Conservation (phyloP, 208 protist genomes). For the Phytomonas sp. region DNA sequence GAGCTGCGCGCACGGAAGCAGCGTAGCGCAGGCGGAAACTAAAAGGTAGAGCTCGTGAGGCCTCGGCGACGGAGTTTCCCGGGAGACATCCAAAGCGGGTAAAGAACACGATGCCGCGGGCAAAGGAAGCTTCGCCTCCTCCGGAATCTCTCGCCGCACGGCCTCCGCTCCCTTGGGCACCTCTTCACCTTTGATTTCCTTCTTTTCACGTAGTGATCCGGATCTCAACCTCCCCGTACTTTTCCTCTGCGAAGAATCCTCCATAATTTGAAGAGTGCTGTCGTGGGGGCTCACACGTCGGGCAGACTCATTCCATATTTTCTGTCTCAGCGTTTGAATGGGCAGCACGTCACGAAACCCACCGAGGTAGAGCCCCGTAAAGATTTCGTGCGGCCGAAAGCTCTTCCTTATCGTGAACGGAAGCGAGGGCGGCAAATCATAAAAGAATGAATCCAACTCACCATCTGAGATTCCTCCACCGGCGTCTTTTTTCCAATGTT, state of each 20-base stretch:
- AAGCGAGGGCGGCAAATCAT: constrained; percentile 12
- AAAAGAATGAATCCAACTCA: constrained; percentile 11
- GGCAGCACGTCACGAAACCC: constrained; percentile 22
- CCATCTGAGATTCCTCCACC: neutral
- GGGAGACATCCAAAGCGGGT: neutral
- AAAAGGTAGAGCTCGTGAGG: neutral
- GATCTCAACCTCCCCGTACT: no score
- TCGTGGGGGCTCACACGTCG: neutral
- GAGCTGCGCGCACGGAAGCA: neutral
- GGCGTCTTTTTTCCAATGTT: neutral
- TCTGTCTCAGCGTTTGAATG: neutral
- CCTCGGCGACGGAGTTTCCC: neutral
- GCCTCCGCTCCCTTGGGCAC: neutral
- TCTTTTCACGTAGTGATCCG: no score
- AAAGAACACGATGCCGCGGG: neutral
- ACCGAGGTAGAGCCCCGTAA: constrained; percentile 54
- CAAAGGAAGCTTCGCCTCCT: neutral
- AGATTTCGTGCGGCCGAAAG: constrained; percentile 48
- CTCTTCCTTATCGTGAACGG: constrained; percentile 14
- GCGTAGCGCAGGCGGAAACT: neutral
- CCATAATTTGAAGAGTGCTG: neutral
- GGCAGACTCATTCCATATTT: neutral
- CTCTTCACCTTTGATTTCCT: no score
- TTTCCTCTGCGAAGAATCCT: neutral
- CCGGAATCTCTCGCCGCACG: neutral